Evolutionary conservation across 768 basidiomycete species (phyloP), one percentile per base, ranked within the genome.

Genomic region (Boletus coccyginus): DNA sequence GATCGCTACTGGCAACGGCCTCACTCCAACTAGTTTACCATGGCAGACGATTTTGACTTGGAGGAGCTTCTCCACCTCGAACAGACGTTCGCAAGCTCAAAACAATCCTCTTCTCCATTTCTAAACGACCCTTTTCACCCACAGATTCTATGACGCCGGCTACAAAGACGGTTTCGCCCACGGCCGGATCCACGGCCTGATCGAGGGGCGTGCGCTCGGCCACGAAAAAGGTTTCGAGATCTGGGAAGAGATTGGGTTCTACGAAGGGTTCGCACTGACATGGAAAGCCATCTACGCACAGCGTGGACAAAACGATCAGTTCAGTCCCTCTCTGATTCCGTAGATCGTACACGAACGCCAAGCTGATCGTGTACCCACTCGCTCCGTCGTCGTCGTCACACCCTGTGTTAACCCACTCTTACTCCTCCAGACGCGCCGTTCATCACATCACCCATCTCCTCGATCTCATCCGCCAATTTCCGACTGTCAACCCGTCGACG

Each of bases 191-290:
- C 94, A 96, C 63, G 94, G 96, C 3, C 72, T 91, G 27, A 92
- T 94, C 58, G 94, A 99, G 70, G 96, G 96, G 10, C 80, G 94
- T 14, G 88, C 89, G 0, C 79, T 98, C 17, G 96, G 94, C 2
- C 80, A 86, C 52, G 88, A 93, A 63, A 94, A 96, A 63, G 92
- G 90, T 0, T 98, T 87, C 70, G 94, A 96, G 72, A 86, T 97
- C 73, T 98, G 94, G 94, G 95, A 98, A 70, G 96, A 99, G 70
- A 81, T 99, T 13, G 94, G 92, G 2, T 98, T 87, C 64, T 95
- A 95, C 69, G 83, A 95, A 63, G 96, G 94, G 7, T 88, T 89
- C 62, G 92, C 92, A 3, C 58, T 65, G 52, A 81, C 85, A 53
- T 97, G 92, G 91, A 70, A 75, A 56, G 76, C 76, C 2, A 72